Percentiles rank a stretch among this genome's conserved stretches.
These are phyloP conservation scores for Saxispiralis lemnorum DNA, from an alignment of 495 filamentous ascomycete genomes.

Conservation along the genomic window DNA sequence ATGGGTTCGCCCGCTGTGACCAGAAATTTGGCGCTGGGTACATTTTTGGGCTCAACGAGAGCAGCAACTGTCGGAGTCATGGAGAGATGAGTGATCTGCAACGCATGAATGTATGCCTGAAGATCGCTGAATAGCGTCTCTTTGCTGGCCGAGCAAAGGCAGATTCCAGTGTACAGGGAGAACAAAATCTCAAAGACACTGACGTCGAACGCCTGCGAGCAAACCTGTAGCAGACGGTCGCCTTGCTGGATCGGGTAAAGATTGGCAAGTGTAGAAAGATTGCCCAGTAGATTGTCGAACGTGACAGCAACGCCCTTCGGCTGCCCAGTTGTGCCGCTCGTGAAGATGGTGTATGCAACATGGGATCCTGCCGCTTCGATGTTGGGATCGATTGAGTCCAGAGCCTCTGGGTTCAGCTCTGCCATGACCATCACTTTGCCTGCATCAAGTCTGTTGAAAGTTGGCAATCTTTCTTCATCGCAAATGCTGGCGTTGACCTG, in stretches of 20 bases:
- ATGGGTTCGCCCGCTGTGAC: constrained; percentile 56
- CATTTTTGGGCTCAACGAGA: constrained; percentile 39
- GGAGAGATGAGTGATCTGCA: constrained; percentile 55
- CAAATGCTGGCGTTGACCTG: constrained; percentile 31
- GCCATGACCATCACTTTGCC: not conserved
- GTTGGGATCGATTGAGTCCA: not conserved
- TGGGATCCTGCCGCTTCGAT: constrained; percentile 11
- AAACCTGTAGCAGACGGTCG: constrained; percentile 49
- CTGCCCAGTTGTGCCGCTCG: constrained; percentile 45
- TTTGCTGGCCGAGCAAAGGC: constrained; percentile 49
- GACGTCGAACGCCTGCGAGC: constrained; percentile 56
- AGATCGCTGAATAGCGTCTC: constrained; percentile 48
- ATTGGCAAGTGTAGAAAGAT: constrained; percentile 39
- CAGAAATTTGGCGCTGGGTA: constrained; percentile 48
- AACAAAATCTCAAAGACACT: constrained; percentile 73
- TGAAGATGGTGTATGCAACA: constrained; percentile 40
- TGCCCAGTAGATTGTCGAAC: constrained; percentile 48
- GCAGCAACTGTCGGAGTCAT: constrained; percentile 64
- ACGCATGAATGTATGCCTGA: constrained; percentile 35
- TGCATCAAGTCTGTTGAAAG: not conserved
- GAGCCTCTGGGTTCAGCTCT: not conserved
- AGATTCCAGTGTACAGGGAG: constrained; percentile 40
- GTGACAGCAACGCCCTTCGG: constrained; percentile 59
- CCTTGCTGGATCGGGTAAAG: constrained; percentile 36
- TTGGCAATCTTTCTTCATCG: not conserved